Conservation (phyloP, 2,329 filamentous ascomycete species). For the Chaetomiaceae sp. region DNA sequence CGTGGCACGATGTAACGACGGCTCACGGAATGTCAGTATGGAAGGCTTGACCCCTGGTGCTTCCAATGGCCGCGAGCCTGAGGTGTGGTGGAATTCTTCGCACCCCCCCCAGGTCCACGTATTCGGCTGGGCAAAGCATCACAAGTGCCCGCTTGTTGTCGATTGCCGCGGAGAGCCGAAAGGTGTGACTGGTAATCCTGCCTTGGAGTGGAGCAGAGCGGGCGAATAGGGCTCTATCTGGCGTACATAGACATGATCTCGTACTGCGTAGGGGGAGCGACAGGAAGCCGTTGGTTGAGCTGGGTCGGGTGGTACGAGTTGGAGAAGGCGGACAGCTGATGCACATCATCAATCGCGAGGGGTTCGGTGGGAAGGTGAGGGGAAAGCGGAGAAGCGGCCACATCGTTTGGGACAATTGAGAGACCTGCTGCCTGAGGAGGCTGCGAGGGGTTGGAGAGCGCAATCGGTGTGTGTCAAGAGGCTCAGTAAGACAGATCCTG, state of each 20-base stretch:
- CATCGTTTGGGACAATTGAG: neutral
- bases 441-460: no score
- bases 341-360: neutral
- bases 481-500: slow-evolving; percentile 5
- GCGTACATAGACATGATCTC: no score
- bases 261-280: no score
- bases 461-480: no score
- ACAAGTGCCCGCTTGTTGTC: no score
- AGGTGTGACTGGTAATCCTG: no score
- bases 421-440: no score
- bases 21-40: slow-evolving; percentile 15
- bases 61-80: neutral
- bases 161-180: no score
- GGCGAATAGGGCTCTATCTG: no score
- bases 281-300: no score
- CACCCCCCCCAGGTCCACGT: neutral
- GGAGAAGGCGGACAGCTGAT: neutral
- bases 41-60: slow-evolving; percentile 9
- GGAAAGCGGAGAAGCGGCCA: slow-evolving; percentile 13
- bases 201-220: no score
- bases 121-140: no score
- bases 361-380: slow-evolving; percentile 7
- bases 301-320: neutral
- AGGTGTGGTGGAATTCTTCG: slow-evolving; percentile 1
- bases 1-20: slow-evolving; percentile 17